Conservation (phyloP, 2,329 filamentous ascomycete genomes). For the Cadophora gregata region DNA sequence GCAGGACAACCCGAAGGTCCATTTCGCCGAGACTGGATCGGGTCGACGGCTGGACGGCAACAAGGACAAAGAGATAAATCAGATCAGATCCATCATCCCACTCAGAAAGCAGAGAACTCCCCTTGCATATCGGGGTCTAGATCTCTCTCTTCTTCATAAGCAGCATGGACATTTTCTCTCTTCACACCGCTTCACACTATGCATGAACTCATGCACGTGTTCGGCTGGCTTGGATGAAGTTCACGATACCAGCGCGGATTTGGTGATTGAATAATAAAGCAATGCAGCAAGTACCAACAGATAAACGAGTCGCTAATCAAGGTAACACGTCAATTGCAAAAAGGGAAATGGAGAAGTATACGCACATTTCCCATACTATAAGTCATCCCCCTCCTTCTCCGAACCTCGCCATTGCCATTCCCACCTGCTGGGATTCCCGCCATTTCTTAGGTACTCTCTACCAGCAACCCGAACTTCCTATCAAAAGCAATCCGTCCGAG, state of each 20-base stretch:
- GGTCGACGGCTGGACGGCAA: neutral
- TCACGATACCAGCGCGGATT: neutral
- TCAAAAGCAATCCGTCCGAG: neutral
- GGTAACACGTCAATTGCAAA: conserved; percentile 10
- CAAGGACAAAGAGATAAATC: neutral
- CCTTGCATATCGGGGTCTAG: conserved; percentile 7
- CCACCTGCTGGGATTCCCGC: conserved; percentile 24
- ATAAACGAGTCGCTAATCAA: too few species aligned
- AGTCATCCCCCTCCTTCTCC: conserved; percentile 32
- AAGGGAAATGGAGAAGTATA: conserved; percentile 18
- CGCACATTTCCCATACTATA: conserved; percentile 40
- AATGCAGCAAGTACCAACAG: neutral
- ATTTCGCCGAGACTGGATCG: conserved; percentile 17
- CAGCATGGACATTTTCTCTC: neutral
- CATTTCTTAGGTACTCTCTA: conserved; percentile 3
- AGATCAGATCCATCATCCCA: neutral
- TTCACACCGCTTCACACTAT: conserved; percentile 8
- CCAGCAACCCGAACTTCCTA: neutral
- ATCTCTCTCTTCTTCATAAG: neutral
- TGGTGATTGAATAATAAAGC: neutral
- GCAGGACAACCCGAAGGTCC: neutral
- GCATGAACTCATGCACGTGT: conserved; percentile 16
- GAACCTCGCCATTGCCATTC: neutral
- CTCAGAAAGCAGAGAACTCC: neutral
- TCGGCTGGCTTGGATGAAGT: conserved; percentile 6